These are phyloP conservation scores for Zygnema circumcarinatum DNA, from an alignment of 139 green algal genomes.

Conservation along the genomic window DNA sequence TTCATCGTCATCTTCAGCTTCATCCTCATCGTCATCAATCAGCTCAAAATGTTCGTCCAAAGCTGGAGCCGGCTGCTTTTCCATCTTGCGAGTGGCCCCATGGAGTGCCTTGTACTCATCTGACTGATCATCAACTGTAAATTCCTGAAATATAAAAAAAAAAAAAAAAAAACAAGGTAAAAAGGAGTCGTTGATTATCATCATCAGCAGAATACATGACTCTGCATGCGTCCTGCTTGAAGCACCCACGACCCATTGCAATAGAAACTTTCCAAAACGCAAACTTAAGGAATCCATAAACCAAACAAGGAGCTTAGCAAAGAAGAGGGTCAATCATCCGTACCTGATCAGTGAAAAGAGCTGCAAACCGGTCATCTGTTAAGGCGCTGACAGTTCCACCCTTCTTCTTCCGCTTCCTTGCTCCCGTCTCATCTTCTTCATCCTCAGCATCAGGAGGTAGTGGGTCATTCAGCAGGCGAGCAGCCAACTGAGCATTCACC, in stretches of 20 bases:
- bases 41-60: conserved; percentile 48
- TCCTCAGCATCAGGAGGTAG: background rate
- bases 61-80: background rate
- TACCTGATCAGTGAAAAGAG: conserved; percentile 56
- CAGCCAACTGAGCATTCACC: conserved; percentile 55
- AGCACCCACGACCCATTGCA: background rate
- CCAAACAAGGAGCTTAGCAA: background rate
- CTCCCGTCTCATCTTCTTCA: background rate
- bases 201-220: conserved; percentile 21
- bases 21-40: conserved; percentile 24
- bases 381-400: background rate
- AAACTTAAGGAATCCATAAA: background rate
- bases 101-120: conserved; percentile 39
- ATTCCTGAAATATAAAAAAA: conserved; percentile 16
- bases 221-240: background rate
- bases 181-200: background rate
- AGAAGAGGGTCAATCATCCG: background rate
- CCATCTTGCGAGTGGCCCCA: background rate
- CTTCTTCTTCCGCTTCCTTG: conserved; percentile 34
- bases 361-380: conserved; percentile 43
- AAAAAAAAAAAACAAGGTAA: conserved; percentile 4
- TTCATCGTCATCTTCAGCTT: conserved; percentile 35
- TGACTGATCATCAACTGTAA: conserved; percentile 37
- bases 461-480: conserved; percentile 26
- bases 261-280: background rate